phyloP scores from a whole-genome alignment of 805 yeast genomes.

The Sugiyamaella smithiae region DNA sequence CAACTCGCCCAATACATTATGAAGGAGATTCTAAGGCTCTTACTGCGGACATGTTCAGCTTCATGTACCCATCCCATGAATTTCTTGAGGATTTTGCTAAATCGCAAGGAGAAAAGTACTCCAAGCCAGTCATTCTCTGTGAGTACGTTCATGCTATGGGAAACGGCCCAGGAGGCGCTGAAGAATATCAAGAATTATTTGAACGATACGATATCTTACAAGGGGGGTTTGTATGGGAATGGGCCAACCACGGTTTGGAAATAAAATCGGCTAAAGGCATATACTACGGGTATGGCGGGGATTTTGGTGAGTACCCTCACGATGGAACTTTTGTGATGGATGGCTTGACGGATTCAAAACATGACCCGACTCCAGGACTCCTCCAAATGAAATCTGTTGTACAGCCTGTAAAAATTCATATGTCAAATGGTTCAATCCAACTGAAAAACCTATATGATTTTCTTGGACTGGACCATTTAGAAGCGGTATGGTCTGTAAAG shows the following conservation, averaged over 20 bases:
- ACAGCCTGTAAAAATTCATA: constrained; percentile 28
- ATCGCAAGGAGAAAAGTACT: constrained; percentile 13
- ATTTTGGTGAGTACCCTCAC: constrained; percentile 36
- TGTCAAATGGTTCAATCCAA: constrained; percentile 1
- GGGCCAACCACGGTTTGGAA: constrained; percentile 38
- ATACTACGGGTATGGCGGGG: constrained; percentile 28
- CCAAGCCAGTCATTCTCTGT: constrained; percentile 36
- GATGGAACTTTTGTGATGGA: constrained; percentile 39
- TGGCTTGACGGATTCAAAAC: constrained; percentile 35
- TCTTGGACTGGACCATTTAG: constrained; percentile 7
- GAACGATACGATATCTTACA: constrained; percentile 32
- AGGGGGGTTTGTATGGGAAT: constrained; percentile 42
- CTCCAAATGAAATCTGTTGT: constrained; percentile 33
- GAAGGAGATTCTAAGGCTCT: constrained; percentile 36
- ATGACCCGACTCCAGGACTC: constrained; percentile 38
- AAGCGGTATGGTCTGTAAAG: constrained; percentile 4
- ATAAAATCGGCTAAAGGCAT: constrained; percentile 17
- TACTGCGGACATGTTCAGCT: constrained; percentile 32
- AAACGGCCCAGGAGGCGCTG: constrained; percentile 37
- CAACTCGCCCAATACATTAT: constrained; percentile 36
- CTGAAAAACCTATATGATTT: constrained; percentile 18
- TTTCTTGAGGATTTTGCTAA: constrained; percentile 20
- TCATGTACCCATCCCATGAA: constrained; percentile 34
- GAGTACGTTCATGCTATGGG: constrained; percentile 42
- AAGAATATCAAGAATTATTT: constrained; percentile 36